These are phyloP conservation scores for Phytopythium boreale DNA, from an alignment of 352 stramenopile genomes.

Conservation along the genomic window DNA sequence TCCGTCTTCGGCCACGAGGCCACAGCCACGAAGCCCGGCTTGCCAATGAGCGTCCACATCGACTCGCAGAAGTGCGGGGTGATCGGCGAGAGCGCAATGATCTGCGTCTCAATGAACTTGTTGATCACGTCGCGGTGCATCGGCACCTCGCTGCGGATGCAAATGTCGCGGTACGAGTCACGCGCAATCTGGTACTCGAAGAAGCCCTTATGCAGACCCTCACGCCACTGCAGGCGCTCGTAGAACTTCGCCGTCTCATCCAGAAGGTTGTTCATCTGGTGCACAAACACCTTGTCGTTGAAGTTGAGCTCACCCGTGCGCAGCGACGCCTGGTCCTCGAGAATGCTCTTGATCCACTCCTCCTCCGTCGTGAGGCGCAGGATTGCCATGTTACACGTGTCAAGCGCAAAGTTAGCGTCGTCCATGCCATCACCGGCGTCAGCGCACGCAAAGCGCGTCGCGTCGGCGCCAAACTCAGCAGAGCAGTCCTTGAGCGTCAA, in stretches of 20 bases:
- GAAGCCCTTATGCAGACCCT: constrained; percentile 97
- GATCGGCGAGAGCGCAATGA: constrained; percentile 95
- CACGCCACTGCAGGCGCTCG: constrained; percentile 92
- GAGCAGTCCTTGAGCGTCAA: constrained; percentile 98
- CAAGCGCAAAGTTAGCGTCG: constrained; percentile 98
- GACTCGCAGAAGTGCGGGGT: constrained; percentile 95
- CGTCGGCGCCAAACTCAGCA: constrained; percentile 94
- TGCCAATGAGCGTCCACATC: constrained; percentile 92
- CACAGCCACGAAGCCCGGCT: constrained; percentile 89
- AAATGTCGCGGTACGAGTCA: constrained; percentile 98
- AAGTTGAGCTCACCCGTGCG: constrained; percentile 84
- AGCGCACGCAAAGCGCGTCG: constrained; percentile 97
- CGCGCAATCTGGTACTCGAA: constrained; percentile 98
- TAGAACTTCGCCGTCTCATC: constrained; percentile 86
- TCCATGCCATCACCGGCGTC: constrained; percentile 98
- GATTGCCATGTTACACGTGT: constrained; percentile 97
- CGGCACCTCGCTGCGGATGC: constrained; percentile 63
- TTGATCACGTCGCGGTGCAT: constrained; percentile 93
- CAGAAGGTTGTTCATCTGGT: constrained; percentile 97
- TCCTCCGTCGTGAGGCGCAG: constrained; percentile 97
- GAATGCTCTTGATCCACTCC: constrained; percentile 94
- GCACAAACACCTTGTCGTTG: constrained; percentile 94
- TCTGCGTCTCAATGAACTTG: constrained; percentile 93
- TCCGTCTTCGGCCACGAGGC: constrained; percentile 83
- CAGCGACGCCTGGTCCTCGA: constrained; percentile 86